A percentile compares a stretch with the other conserved stretches of the same genome.
Conservation (phyloP, 1,139 yeast genomes). For the Yamadazyma aaseri region DNA sequence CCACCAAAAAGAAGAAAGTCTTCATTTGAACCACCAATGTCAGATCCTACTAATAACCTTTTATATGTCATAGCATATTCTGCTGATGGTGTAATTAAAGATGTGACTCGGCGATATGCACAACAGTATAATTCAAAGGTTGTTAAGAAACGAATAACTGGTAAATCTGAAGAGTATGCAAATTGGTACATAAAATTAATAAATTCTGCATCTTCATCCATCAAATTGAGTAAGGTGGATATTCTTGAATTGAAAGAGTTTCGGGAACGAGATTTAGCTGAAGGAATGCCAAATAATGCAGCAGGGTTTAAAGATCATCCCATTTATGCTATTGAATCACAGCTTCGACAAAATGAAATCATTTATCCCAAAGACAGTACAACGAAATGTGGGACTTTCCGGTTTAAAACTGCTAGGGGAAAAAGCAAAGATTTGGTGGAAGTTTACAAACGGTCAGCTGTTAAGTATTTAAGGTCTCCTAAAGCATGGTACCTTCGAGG, state of each 20-base stretch:
- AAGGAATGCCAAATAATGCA: slow-evolving; percentile 84
- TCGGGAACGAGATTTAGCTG: slow-evolving; percentile 60
- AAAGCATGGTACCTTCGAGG: slow-evolving; percentile 88
- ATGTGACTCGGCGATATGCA: slow-evolving; percentile 83
- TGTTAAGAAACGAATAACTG: slow-evolving; percentile 63
- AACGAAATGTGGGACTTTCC: slow-evolving; percentile 65
- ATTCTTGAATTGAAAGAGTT: slow-evolving; percentile 72
- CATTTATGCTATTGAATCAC: slow-evolving; percentile 75
- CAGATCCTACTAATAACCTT: slow-evolving; percentile 58
- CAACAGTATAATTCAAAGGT: slow-evolving; percentile 71
- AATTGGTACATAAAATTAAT: slow-evolving; percentile 61
- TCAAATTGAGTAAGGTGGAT: slow-evolving; percentile 49
- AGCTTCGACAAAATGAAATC: slow-evolving; percentile 69
- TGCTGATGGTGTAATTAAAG: slow-evolving; percentile 61
- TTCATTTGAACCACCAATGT: slow-evolving; percentile 72
- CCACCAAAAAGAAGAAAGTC: slow-evolving; percentile 59
- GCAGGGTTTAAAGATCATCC: slow-evolving; percentile 90
- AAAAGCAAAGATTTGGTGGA: slow-evolving; percentile 41
- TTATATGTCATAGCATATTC: slow-evolving; percentile 80
- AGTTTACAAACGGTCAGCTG: slow-evolving; percentile 69
- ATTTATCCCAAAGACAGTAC: slow-evolving; percentile 61
- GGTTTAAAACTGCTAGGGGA: slow-evolving; percentile 30
- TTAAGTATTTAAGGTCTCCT: slow-evolving; percentile 65
- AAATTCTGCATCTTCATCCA: slow-evolving; percentile 23
- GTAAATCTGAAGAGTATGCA: slow-evolving; percentile 54